These are phyloP conservation scores for Mycena leptocephala DNA, from an alignment of 768 basidiomycete genomes.

Conservation along the genomic window DNA sequence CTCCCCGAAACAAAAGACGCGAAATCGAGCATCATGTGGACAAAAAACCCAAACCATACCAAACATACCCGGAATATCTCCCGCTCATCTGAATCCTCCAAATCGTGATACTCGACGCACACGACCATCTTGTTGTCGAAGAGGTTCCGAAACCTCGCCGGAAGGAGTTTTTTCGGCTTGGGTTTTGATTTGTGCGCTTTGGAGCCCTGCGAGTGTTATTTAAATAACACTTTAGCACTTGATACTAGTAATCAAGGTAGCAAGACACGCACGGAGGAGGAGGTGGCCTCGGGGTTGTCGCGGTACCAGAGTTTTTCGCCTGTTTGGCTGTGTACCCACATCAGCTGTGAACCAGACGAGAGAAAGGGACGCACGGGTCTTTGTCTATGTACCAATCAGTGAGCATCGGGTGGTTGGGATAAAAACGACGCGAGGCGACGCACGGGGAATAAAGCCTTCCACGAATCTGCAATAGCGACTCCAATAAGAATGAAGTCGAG, in stretches of 20 bases:
- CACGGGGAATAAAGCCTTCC: slow-evolving; percentile 74
- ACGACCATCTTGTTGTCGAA: slow-evolving; percentile 86
- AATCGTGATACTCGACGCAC: slow-evolving; percentile 83
- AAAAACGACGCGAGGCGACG: not conserved
- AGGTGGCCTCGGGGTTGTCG: slow-evolving; percentile 35
- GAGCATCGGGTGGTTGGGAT: not conserved
- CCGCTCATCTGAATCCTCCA: slow-evolving; percentile 71
- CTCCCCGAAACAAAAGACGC: no score
- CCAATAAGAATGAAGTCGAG: no score
- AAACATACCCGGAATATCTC: slow-evolving; percentile 78
- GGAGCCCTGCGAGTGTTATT: no score
- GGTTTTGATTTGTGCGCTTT: no score
- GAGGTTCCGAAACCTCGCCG: slow-evolving; percentile 68
- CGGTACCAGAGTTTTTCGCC: slow-evolving; percentile 39
- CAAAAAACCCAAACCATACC: not conserved
- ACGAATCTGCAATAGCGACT: slow-evolving; percentile 83
- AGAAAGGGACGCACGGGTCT: slow-evolving; percentile 6
- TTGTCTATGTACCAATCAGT: not conserved
- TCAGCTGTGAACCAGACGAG: no score
- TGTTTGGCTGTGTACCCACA: slow-evolving; percentile 37
- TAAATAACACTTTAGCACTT: no score
- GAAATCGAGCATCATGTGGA: no score
- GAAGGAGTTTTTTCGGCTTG: slow-evolving; percentile 56
- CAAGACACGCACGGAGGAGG: no score
- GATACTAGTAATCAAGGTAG: no score